Percentiles rank a stretch among this genome's conserved stretches.
Conservation (phyloP, 306 rosid genomes). For the Inga laurina region DNA sequence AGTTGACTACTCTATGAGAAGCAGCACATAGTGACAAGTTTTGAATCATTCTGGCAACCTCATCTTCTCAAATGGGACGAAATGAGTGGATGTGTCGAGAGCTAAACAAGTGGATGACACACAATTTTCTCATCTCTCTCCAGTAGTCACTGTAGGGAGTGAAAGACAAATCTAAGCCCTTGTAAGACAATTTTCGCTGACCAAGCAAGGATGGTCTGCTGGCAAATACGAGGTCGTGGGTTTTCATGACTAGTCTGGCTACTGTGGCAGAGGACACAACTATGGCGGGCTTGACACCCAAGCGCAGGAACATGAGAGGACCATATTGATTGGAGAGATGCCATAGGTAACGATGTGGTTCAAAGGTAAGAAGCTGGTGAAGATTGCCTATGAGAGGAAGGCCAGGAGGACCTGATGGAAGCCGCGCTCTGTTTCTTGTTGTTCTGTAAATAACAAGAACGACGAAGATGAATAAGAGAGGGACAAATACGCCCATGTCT, state of each 20-base stretch:
- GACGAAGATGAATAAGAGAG: background rate
- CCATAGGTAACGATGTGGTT: no score
- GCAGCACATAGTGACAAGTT: background rate
- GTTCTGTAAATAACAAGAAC: no score
- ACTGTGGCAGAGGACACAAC: background rate
- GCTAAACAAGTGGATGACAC: constrained; percentile 43
- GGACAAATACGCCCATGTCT: background rate
- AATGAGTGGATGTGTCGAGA: constrained; percentile 33
- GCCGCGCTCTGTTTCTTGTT: background rate
- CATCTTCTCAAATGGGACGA: background rate
- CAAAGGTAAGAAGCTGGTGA: background rate
- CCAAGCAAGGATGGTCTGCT: background rate
- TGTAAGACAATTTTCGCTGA: constrained; percentile 38
- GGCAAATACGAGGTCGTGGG: background rate
- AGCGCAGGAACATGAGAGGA: background rate
- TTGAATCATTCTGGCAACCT: background rate
- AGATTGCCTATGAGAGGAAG: background rate
- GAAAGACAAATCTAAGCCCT: constrained; percentile 46
- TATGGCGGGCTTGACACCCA: background rate
- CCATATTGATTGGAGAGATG: no score
- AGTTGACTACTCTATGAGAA: constrained; percentile 3
- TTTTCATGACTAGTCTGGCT: background rate
- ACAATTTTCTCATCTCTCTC: constrained; percentile 50
- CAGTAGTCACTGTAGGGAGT: constrained; percentile 50
- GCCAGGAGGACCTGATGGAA: background rate